Conservation (phyloP, 805 yeast genomes). For the Yarrowia porcina region DNA sequence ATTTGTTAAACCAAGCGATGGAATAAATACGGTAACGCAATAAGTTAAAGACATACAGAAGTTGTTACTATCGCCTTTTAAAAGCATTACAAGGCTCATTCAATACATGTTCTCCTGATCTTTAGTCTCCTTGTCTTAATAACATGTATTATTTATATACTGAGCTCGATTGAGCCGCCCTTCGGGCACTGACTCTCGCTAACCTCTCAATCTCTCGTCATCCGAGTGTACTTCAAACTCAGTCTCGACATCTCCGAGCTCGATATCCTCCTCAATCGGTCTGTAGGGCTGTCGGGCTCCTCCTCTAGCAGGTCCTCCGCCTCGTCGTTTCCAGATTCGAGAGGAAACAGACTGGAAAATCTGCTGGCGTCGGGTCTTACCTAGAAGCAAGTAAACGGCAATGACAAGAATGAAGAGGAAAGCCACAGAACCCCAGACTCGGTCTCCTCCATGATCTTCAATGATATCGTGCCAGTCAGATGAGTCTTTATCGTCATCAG, state of each 20-base stretch:
- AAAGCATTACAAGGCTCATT: no score
- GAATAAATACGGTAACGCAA: no score
- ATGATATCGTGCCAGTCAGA: constrained; percentile 22
- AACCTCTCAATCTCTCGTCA: neutral
- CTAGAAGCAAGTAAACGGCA: constrained; percentile 9
- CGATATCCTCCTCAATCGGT: constrained; percentile 8
- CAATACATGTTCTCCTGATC: no score
- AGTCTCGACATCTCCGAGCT: constrained; percentile 16
- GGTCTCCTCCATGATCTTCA: constrained; percentile 11
- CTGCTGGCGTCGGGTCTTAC: constrained; percentile 2
- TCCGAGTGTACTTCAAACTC: constrained; percentile 21
- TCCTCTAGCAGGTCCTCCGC: neutral
- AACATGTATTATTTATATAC: no score
- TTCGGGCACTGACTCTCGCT: no score
- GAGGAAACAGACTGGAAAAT: constrained; percentile 2
- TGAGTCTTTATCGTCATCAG: neutral
- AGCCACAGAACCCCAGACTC: constrained; percentile 21
- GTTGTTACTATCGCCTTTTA: no score
- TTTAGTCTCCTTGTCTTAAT: no score
- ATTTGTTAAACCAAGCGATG: no score
- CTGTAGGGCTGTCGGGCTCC: constrained; percentile 9
- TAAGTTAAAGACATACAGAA: no score
- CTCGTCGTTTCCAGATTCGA: constrained; percentile 14
- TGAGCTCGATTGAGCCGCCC: no score
- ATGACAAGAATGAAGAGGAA: constrained; percentile 16